A percentile compares a stretch with the other conserved stretches of the same genome.
Conservation (phyloP, 2,329 filamentous ascomycete species). For the Penicillium janthinellum region DNA sequence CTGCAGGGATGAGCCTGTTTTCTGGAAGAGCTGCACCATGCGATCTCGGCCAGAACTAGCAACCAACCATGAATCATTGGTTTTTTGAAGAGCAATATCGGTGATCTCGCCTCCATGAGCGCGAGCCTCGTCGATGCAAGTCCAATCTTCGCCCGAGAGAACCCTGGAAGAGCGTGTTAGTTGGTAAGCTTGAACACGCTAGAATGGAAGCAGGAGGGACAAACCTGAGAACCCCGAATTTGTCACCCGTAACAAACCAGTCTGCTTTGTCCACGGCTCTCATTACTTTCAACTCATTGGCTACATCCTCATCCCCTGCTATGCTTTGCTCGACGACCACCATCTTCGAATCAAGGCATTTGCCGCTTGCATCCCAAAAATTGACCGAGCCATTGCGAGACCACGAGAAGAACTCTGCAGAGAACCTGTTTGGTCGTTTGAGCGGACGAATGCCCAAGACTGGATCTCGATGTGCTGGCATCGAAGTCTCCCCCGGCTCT, state of each 20-base stretch:
- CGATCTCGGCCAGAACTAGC: conserved; percentile 86
- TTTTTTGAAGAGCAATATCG: conserved; percentile 72
- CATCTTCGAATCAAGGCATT: conserved; percentile 63
- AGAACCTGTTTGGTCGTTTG: conserved; percentile 58
- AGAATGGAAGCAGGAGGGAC: conserved; percentile 14
- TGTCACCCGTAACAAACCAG: conserved; percentile 80
- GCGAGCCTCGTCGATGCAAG: conserved; percentile 70
- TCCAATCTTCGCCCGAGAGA: conserved; percentile 54
- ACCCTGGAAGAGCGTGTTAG: conserved; percentile 32
- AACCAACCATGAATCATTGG: conserved; percentile 64
- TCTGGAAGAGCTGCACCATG: conserved; percentile 86
- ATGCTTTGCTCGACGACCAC: conserved; percentile 68
- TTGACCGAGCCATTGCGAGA: conserved; percentile 76
- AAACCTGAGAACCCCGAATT: conserved; percentile 73
- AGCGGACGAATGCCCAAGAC: conserved; percentile 73
- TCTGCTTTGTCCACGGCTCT: conserved; percentile 62
- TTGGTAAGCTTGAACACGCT: not conserved
- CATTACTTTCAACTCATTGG: conserved; percentile 62
- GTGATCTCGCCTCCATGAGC: conserved; percentile 86
- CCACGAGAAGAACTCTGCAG: conserved; percentile 85
- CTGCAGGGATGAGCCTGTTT: conserved; percentile 62
- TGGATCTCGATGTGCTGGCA: conserved; percentile 60
- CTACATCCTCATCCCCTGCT: conserved; percentile 45
- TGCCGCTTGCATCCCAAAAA: conserved; percentile 79
- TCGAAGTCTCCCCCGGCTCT: conserved; percentile 35